Evolutionary conservation across 2,329 filamentous ascomycete genomes (phyloP).

Genomic region (Aspergillus unguis): DNA sequence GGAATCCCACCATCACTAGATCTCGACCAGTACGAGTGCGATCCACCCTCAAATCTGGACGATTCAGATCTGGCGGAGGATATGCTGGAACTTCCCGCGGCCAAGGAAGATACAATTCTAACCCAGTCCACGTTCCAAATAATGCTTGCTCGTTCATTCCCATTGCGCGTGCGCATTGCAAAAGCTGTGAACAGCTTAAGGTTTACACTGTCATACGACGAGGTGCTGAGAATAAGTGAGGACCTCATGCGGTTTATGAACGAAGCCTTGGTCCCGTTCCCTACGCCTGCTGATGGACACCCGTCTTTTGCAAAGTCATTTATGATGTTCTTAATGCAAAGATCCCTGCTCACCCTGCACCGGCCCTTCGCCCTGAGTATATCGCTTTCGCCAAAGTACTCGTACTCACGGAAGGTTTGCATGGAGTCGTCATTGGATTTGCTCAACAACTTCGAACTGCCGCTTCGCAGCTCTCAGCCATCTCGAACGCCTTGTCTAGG

Average conservation of each 20-base stretch:
- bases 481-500: slow-evolving; percentile 27
- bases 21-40: slow-evolving; percentile 36
- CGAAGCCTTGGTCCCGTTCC: slow-evolving; percentile 23
- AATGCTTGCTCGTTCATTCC: slow-evolving; percentile 27
- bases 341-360: slow-evolving; percentile 57
- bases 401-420: slow-evolving; percentile 38
- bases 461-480: slow-evolving; percentile 14
- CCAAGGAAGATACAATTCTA: slow-evolving; percentile 14
- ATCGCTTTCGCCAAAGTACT: slow-evolving; percentile 31
- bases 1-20: slow-evolving; percentile 35
- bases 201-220: slow-evolving; percentile 33
- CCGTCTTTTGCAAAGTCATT: slow-evolving; percentile 36
- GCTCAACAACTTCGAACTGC: slow-evolving; percentile 29
- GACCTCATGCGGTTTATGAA: slow-evolving; percentile 25
- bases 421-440: slow-evolving; percentile 36
- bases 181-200: slow-evolving; percentile 29
- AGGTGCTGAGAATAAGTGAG: slow-evolving; percentile 31
- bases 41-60: slow-evolving; percentile 37
- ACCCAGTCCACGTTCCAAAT: slow-evolving; percentile 30
- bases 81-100: slow-evolving; percentile 25
- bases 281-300: slow-evolving; percentile 15
- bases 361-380: slow-evolving; percentile 39
- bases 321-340: slow-evolving; percentile 51
- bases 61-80: slow-evolving; percentile 32
- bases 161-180: slow-evolving; percentile 29